A percentile compares a stretch with the other conserved stretches of the same genome.
These are phyloP conservation scores for Penicillium tannophilum DNA, from an alignment of 495 filamentous ascomycete species.

Conservation along the genomic window DNA sequence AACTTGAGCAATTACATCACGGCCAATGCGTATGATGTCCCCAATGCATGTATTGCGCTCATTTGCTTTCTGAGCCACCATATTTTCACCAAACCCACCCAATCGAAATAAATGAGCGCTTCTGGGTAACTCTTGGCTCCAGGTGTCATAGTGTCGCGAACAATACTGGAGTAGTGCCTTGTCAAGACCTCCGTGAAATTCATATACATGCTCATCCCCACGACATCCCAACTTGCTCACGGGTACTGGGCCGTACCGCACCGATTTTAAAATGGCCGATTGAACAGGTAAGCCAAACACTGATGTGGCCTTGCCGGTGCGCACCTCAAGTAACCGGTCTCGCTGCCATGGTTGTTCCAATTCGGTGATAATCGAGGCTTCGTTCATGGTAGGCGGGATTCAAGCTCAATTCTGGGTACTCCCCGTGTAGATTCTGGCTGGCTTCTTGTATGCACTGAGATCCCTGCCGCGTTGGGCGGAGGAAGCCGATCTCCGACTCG, in stretches of 20 bases:
- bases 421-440: too few species aligned
- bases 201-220: conserved; percentile 13
- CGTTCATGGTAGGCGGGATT: too few species aligned
- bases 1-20: conserved; percentile 4
- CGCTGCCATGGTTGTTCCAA: background rate
- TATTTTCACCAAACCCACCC: conserved; percentile 15
- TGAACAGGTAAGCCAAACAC: background rate
- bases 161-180: conserved; percentile 17
- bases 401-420: background rate
- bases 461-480: too few species aligned
- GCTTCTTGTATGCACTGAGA: too few species aligned
- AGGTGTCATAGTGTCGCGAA: conserved; percentile 8
- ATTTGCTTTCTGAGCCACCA: conserved; percentile 8
- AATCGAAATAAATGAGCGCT: background rate
- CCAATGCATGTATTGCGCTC: conserved; percentile 19
- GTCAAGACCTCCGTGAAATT: conserved; percentile 17
- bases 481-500: too few species aligned
- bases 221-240: background rate
- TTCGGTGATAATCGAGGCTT: background rate
- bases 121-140: conserved; percentile 8
- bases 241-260: background rate
- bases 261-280: background rate
- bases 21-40: conserved; percentile 11
- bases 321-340: background rate
- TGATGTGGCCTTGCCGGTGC: background rate